Conservation (phyloP, 352 stramenopile genomes). For the Globisporangium polare region DNA sequence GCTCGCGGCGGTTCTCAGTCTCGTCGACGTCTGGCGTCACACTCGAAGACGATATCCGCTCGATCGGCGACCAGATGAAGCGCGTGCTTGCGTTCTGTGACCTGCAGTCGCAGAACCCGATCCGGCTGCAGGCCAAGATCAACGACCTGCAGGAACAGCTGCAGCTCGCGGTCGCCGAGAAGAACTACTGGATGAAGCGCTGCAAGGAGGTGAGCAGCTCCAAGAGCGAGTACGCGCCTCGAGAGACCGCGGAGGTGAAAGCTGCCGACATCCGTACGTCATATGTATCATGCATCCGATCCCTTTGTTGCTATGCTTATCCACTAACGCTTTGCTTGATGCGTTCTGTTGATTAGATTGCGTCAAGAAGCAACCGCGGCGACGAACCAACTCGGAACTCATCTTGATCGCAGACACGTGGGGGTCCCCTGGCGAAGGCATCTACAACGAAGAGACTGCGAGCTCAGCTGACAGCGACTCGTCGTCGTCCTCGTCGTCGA, state of each 20-base stretch:
- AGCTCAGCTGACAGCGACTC: constrained; percentile 41
- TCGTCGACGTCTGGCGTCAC: constrained; percentile 41
- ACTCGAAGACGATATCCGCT: constrained; percentile 72
- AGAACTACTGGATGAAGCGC: constrained; percentile 89
- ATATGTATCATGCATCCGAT: not conserved
- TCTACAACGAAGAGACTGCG: constrained; percentile 65
- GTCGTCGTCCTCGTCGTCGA: constrained; percentile 40
- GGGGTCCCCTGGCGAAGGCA: constrained; percentile 60
- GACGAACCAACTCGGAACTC: constrained; percentile 83
- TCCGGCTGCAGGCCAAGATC: constrained; percentile 75
- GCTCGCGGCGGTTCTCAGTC: constrained; percentile 36
- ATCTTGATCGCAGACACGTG: constrained; percentile 79
- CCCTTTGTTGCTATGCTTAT: not conserved
- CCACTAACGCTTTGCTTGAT: not conserved
- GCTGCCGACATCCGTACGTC: constrained; percentile 15
- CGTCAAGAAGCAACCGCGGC: constrained; percentile 48
- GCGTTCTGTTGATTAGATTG: constrained; percentile 20
- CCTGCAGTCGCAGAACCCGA: constrained; percentile 60
- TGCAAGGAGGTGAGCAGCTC: constrained; percentile 61
- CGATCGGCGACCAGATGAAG: constrained; percentile 80
- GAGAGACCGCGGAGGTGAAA: constrained; percentile 26
- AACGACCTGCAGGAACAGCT: constrained; percentile 77
- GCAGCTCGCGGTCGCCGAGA: constrained; percentile 68
- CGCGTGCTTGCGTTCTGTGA: constrained; percentile 79
- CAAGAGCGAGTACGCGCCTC: constrained; percentile 7